phyloP scores from a whole-genome alignment of 768 basidiomycete species.

The Boletus subcaerulescens region DNA sequence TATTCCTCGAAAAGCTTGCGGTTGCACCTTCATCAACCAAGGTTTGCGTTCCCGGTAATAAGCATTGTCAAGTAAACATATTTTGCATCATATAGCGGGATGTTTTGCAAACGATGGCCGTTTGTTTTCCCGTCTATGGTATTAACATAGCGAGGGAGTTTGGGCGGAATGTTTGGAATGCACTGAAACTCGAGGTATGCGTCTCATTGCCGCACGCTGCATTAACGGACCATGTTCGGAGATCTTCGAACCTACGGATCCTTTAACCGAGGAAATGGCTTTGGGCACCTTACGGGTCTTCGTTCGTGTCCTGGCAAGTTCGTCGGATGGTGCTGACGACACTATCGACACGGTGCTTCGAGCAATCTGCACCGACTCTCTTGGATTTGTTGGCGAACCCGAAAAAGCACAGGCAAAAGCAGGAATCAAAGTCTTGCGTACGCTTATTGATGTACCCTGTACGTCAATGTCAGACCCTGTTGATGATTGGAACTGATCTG shows the following conservation, averaged over 20 bases:
- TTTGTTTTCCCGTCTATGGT: conserved; percentile 86
- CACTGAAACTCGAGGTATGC: conserved; percentile 81
- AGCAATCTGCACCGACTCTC: conserved; percentile 78
- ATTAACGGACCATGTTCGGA: conserved; percentile 30
- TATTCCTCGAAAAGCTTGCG: conserved; percentile 89
- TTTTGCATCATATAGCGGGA: conserved; percentile 60
- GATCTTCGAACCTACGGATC: conserved; percentile 92
- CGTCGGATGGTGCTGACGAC: conserved; percentile 36
- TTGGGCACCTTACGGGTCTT: conserved; percentile 68
- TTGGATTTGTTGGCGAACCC: conserved; percentile 77
- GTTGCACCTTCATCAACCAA: conserved; percentile 81
- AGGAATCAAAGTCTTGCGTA: conserved; percentile 79
- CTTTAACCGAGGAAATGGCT: conserved; percentile 69
- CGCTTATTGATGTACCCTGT: conserved; percentile 79
- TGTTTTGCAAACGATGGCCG: conserved; percentile 71
- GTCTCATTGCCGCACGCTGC: neutral
- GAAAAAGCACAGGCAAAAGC: conserved; percentile 92
- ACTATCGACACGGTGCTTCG: conserved; percentile 56
- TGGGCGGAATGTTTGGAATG: conserved; percentile 84
- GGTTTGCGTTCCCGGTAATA: conserved; percentile 38
- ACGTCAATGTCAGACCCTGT: conserved; percentile 31
- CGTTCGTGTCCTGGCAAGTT: conserved; percentile 58
- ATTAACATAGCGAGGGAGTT: conserved; percentile 52
- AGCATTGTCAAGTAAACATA: neutral
- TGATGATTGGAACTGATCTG: conserved; percentile 1